Conservation (phyloP, 139 green algal genomes). For the Chlorella sp. region DNA sequence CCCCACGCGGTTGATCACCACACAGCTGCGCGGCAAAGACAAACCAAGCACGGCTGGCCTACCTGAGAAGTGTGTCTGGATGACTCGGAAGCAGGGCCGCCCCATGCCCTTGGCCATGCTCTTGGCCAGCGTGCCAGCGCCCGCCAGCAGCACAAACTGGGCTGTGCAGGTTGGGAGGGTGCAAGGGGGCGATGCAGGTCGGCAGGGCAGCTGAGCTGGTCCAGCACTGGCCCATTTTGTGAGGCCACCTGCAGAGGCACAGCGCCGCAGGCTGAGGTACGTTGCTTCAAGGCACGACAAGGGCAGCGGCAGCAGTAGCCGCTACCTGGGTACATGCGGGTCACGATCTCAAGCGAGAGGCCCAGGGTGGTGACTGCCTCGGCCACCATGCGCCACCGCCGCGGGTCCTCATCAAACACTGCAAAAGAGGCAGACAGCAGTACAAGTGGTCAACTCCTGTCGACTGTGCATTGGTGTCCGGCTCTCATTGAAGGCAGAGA, state of each 20-base stretch:
- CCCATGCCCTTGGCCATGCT: slow-evolving; percentile 84
- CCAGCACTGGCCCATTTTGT: too few species aligned
- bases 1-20: too few species aligned
- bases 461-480: too few species aligned
- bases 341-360: slow-evolving; percentile 84
- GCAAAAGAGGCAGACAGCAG: slow-evolving; percentile 1
- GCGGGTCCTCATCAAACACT: slow-evolving; percentile 81
- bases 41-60: too few species aligned
- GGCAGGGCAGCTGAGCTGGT: too few species aligned
- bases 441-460: too few species aligned
- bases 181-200: background rate
- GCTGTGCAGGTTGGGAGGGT: background rate
- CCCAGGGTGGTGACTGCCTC: slow-evolving; percentile 68
- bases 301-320: too few species aligned
- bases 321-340: slow-evolving; percentile 62
- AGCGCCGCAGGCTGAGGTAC: too few species aligned
- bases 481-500: too few species aligned
- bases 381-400: slow-evolving; percentile 80
- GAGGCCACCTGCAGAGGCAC: too few species aligned
- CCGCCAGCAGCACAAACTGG: slow-evolving; percentile 84
- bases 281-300: too few species aligned
- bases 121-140: slow-evolving; percentile 74
- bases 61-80: slow-evolving; percentile 86
- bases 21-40: too few species aligned
- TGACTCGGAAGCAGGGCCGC: slow-evolving; percentile 84